phyloP scores from a whole-genome alignment of 768 basidiomycete genomes.

The Suillus plorans region DNA sequence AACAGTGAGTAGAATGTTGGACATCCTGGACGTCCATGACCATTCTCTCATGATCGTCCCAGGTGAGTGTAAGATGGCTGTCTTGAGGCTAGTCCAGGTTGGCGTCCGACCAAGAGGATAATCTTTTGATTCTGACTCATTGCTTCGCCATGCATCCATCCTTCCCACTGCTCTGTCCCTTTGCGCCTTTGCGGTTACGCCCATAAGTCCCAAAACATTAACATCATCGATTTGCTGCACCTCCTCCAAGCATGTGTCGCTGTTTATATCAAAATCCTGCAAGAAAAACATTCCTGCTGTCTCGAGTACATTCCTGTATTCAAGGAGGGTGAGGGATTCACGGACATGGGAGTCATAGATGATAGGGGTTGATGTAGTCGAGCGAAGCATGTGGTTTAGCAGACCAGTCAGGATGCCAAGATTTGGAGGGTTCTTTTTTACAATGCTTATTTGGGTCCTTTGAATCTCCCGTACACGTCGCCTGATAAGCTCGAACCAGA shows the following conservation, averaged over 20 bases:
- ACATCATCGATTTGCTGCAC: slow-evolving; percentile 6
- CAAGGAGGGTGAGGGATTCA: slow-evolving; percentile 13
- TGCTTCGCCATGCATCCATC: background rate
- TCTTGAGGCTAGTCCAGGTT: slow-evolving; percentile 6
- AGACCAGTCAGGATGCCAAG: slow-evolving; percentile 12
- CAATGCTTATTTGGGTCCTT: slow-evolving; percentile 2
- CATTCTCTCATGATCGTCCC: background rate
- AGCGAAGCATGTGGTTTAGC: slow-evolving; percentile 7
- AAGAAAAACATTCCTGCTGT: slow-evolving; percentile 12
- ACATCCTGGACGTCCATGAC: no score
- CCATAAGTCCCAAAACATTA: background rate
- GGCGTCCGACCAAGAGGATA: background rate
- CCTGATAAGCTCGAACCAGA: slow-evolving; percentile 12
- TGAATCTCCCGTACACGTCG: background rate
- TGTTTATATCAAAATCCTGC: background rate
- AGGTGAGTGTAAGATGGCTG: slow-evolving; percentile 3
- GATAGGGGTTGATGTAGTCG: slow-evolving; percentile 8
- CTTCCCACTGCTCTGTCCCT: background rate
- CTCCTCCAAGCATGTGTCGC: background rate
- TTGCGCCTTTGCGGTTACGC: background rate
- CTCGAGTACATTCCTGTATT: slow-evolving; percentile 2
- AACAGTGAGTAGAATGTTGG: no score
- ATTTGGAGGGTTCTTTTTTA: slow-evolving; percentile 1
- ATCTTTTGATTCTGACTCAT: background rate
- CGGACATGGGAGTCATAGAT: slow-evolving; percentile 12